Evolutionary conservation across 495 filamentous ascomycete species (phyloP).

Genomic region (Durotheca rogersii): DNA sequence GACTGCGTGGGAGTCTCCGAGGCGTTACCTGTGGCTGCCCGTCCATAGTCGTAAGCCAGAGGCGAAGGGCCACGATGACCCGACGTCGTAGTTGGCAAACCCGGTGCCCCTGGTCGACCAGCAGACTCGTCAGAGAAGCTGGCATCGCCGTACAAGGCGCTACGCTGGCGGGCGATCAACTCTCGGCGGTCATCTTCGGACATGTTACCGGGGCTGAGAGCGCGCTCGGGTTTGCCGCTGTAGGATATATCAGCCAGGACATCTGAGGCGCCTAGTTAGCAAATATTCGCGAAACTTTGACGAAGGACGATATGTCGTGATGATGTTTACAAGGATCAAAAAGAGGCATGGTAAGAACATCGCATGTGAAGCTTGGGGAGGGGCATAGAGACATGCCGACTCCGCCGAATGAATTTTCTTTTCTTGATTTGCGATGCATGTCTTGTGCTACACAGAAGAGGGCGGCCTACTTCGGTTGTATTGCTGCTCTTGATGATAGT

Average conservation of each 20-base stretch:
- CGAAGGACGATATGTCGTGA: constrained; percentile 18
- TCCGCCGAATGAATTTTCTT: constrained; percentile 42
- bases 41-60: constrained; percentile 50
- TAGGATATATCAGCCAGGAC: constrained; percentile 78
- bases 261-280: constrained; percentile 60
- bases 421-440: constrained; percentile 55
- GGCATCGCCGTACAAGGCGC: constrained; percentile 81
- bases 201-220: constrained; percentile 84
- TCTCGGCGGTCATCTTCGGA: constrained; percentile 96
- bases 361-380: constrained; percentile 34
- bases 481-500: constrained; percentile 99
- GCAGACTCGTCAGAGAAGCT: constrained; percentile 64
- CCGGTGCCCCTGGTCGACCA: constrained; percentile 52
- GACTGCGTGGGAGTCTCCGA: constrained; percentile 47
- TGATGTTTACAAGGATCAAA: constrained; percentile 29
- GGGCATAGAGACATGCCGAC: constrained; percentile 42
- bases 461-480: constrained; percentile 93
- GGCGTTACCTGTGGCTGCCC: constrained; percentile 42
- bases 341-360: constrained; percentile 32
- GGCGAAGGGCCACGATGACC: constrained; percentile 59
- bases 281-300: constrained; percentile 19
- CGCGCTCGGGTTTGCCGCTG: constrained; percentile 79
- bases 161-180: constrained; percentile 91
- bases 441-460: constrained; percentile 59
- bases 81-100: constrained; percentile 52